phyloP scores from a whole-genome alignment of 805 yeast species.

The Metschnikowia shivogae region DNA sequence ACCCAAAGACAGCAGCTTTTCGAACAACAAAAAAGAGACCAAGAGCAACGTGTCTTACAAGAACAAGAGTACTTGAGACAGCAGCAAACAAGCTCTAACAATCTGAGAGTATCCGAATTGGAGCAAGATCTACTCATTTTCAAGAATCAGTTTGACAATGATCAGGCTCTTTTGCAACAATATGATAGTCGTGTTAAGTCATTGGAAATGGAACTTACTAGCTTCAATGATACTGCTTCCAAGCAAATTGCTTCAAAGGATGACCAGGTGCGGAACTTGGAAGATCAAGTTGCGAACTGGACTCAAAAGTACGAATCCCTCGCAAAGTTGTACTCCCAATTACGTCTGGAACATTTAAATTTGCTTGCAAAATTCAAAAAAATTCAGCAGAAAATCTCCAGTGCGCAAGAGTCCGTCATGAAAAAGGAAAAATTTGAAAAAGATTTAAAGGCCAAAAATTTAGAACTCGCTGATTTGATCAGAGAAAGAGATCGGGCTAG shows the following conservation, averaged over 20 bases:
- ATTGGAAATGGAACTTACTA: constrained; percentile 66
- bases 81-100: constrained; percentile 69
- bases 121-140: constrained; percentile 76
- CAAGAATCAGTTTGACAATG: constrained; percentile 79
- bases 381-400: constrained; percentile 78
- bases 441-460: constrained; percentile 78
- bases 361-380: constrained; percentile 73
- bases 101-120: constrained; percentile 72
- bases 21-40: constrained; percentile 69
- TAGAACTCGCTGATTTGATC: constrained; percentile 83
- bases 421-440: constrained; percentile 78
- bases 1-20: constrained; percentile 68
- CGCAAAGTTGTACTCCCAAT: constrained; percentile 84
- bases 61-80: constrained; percentile 66
- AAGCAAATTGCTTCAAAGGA: constrained; percentile 75
- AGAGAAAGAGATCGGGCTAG: constrained; percentile 87
- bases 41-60: constrained; percentile 60
- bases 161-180: constrained; percentile 77
- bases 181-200: constrained; percentile 82
- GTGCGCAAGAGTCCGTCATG: constrained; percentile 85
- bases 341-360: constrained; percentile 87
- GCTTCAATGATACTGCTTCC: constrained; percentile 58
- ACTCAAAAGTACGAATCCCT: constrained; percentile 81
- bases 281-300: constrained; percentile 77
- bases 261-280: constrained; percentile 60